phyloP scores from a whole-genome alignment of 2,329 filamentous ascomycete genomes.

The Botrytis porri region DNA sequence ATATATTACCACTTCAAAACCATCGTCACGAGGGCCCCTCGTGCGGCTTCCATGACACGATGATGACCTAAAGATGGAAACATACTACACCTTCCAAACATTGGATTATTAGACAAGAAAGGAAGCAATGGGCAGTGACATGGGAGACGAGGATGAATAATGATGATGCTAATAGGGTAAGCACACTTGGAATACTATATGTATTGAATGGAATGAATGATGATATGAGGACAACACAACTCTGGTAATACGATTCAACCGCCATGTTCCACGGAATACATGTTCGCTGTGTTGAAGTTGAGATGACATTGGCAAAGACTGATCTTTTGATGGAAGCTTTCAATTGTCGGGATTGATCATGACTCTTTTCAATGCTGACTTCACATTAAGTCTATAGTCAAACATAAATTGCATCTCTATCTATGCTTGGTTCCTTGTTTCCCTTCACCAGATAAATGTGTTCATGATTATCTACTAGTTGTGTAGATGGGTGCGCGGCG shows the following conservation, averaged over 20 bases:
- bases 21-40: constrained; percentile 70
- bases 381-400: constrained; percentile 1
- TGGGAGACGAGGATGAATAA: not conserved
- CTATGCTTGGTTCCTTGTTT: not conserved
- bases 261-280: constrained; percentile 37
- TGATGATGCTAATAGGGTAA: not conserved
- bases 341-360: not conserved
- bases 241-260: constrained; percentile 56
- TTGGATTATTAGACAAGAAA: not conserved
- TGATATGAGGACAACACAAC: constrained; percentile 38
- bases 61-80: constrained; percentile 67
- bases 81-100: constrained; percentile 38
- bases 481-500: not conserved
- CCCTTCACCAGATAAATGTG: not conserved
- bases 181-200: not conserved
- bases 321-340: constrained; percentile 2
- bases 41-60: constrained; percentile 60
- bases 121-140: not conserved
- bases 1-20: constrained; percentile 69
- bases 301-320: constrained; percentile 43
- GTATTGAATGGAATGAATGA: constrained; percentile 1
- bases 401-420: not conserved
- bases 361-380: constrained; percentile 2
- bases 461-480: not conserved
- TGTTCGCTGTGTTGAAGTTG: constrained; percentile 49